Conservation (phyloP, 306 rosid species). For the Cicer yamashitae region DNA sequence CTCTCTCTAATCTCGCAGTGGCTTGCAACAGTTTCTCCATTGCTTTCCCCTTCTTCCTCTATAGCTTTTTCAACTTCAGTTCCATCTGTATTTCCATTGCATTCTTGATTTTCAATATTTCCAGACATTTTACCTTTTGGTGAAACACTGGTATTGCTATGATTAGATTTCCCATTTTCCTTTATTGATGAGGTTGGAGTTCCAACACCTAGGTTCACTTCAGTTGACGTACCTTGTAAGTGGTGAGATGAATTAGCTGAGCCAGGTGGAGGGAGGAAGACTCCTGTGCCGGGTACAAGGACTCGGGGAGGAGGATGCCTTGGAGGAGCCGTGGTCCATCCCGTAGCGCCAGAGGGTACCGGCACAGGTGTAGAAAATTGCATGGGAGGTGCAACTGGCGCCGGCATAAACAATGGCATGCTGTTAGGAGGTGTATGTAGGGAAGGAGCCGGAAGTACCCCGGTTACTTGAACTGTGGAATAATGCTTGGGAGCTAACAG, state of each 20-base stretch:
- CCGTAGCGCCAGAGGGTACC: conserved; percentile 67
- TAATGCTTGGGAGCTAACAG: conserved; percentile 70
- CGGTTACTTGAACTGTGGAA: conserved; percentile 55
- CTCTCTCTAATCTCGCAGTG: conserved; percentile 6
- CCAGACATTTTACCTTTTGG: conserved; percentile 50
- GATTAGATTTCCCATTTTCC: conserved; percentile 64
- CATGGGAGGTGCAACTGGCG: conserved; percentile 66
- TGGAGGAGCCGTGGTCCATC: conserved; percentile 78
- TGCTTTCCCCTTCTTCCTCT: neutral
- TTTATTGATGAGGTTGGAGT: conserved; percentile 49
- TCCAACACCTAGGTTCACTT: conserved; percentile 54
- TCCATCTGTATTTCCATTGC: conserved; percentile 61
- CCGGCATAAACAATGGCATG: conserved; percentile 71
- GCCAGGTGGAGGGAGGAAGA: conserved; percentile 95
- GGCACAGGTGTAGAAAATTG: conserved; percentile 77
- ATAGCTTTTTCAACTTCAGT: conserved; percentile 20
- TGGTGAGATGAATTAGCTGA: conserved; percentile 69
- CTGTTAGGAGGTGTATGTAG: conserved; percentile 69
- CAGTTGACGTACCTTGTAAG: conserved; percentile 48
- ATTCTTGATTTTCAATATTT: conserved; percentile 56
- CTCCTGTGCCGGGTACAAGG: conserved; percentile 90
- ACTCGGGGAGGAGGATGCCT: conserved; percentile 89
- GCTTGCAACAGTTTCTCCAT: neutral
- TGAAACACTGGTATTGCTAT: conserved; percentile 47
- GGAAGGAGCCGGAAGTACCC: conserved; percentile 80